phyloP scores from a whole-genome alignment of 495 filamentous ascomycete species.

The Hyphodiscus hymeniophilus region DNA sequence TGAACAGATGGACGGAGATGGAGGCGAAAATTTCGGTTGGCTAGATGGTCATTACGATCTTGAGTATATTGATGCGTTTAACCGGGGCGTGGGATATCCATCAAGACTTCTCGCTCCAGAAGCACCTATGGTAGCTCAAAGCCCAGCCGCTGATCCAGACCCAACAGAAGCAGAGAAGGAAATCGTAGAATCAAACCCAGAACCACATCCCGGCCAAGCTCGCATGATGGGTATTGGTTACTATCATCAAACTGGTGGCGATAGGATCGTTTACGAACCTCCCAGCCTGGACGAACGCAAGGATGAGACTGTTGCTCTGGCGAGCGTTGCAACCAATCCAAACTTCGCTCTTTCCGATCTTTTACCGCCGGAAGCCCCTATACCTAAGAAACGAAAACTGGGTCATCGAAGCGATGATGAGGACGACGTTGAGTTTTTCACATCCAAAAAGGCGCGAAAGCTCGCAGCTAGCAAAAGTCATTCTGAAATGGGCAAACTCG shows the following conservation, averaged over 20 bases:
- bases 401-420: slow-evolving; percentile 7
- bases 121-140: neutral
- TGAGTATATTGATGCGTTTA: slow-evolving; percentile 7
- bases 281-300: slow-evolving; percentile 7
- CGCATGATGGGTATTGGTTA: slow-evolving; percentile 46
- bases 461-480: slow-evolving; percentile 6
- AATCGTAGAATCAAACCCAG: too few relatives aligned
- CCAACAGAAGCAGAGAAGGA: too few relatives aligned
- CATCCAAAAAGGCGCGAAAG: slow-evolving; percentile 16
- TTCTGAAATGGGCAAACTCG: neutral
- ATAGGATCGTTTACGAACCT: slow-evolving; percentile 18
- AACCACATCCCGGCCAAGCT: slow-evolving; percentile 29
- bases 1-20: slow-evolving; percentile 2
- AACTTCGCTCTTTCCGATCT: slow-evolving; percentile 19
- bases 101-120: slow-evolving; percentile 8
- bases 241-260: slow-evolving; percentile 38
- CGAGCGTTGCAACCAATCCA: slow-evolving; percentile 1
- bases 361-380: slow-evolving; percentile 1
- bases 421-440: slow-evolving; percentile 18
- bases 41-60: slow-evolving; percentile 18
- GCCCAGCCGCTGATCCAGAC: neutral
- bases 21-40: neutral
- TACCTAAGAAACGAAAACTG: slow-evolving; percentile 11
- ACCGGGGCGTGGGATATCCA: slow-evolving; percentile 7
- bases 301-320: neutral